These are phyloP conservation scores for Schrenkiella parvula DNA, from an alignment of 345 rosid species.

Conservation along the genomic window DNA sequence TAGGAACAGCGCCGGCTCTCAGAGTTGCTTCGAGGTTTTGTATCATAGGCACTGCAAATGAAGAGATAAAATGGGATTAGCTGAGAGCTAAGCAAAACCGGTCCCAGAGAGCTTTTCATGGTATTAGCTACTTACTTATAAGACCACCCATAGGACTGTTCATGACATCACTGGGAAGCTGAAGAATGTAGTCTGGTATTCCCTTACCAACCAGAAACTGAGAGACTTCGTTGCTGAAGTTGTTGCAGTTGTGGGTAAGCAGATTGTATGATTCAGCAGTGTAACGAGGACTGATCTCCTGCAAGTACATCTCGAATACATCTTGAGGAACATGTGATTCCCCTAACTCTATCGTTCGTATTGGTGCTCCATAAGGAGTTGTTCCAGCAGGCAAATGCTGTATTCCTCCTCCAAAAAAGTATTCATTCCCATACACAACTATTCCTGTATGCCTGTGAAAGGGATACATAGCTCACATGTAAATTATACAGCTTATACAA, in stretches of 20 bases:
- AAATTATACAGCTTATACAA: neutral
- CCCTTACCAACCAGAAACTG: constrained; percentile 81
- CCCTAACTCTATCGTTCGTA: constrained; percentile 71
- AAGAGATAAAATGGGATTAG: neutral
- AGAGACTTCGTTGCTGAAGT: constrained; percentile 84
- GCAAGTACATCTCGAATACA: constrained; percentile 81
- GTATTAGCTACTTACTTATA: constrained; percentile 52
- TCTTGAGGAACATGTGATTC: constrained; percentile 79
- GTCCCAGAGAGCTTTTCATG: neutral
- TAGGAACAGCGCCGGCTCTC: constrained; percentile 85
- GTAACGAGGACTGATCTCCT: constrained; percentile 82
- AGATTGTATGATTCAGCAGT: constrained; percentile 78
- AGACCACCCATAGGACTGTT: constrained; percentile 95
- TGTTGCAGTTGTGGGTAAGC: constrained; percentile 88
- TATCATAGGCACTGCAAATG: constrained; percentile 86
- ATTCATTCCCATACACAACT: constrained; percentile 77
- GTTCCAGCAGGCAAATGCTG: constrained; percentile 59
- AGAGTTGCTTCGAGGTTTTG: constrained; percentile 76
- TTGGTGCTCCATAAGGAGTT: constrained; percentile 75
- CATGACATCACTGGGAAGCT: constrained; percentile 84
- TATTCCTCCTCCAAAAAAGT: constrained; percentile 90
- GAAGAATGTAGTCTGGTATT: constrained; percentile 83
- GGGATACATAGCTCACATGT: neutral
- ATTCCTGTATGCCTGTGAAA: constrained; percentile 85
- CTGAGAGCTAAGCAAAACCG: neutral